Evolutionary conservation across 106 monocot genomes (phyloP).

Genomic region (Apostasia ramifera): DNA sequence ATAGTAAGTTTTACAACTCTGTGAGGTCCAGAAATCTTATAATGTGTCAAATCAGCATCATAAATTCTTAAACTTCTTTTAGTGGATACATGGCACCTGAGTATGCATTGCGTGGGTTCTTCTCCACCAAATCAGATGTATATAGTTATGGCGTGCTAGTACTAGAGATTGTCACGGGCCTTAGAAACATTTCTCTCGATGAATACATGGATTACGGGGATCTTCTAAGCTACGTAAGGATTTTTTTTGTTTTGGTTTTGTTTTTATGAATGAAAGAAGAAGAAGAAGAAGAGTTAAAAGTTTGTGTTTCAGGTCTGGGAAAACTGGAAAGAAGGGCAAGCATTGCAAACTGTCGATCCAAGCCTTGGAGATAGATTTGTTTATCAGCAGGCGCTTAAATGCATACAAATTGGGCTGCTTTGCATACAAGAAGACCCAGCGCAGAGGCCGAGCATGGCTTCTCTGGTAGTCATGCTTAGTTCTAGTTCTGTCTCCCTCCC

Average conservation of each 20-base stretch:
- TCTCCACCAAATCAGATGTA: slow-evolving; percentile 14
- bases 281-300: not conserved
- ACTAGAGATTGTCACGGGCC: slow-evolving; percentile 9
- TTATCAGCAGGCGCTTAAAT: slow-evolving; percentile 27
- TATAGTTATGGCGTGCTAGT: slow-evolving; percentile 13
- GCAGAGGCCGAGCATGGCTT: slow-evolving; percentile 53
- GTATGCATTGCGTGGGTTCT: slow-evolving; percentile 6
- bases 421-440: slow-evolving; percentile 50
- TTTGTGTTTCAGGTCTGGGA: slow-evolving; percentile 8
- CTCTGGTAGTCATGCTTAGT: slow-evolving; percentile 29
- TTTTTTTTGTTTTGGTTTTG: not conserved
- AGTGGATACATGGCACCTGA: slow-evolving; percentile 15
- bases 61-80: too few relatives aligned
- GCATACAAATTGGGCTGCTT: slow-evolving; percentile 42
- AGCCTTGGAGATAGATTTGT: slow-evolving; percentile 23
- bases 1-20: not conserved
- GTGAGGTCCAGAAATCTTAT: not conserved
- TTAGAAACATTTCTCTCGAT: slow-evolving; percentile 1
- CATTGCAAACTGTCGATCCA: slow-evolving; percentile 36
- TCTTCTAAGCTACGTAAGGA: slow-evolving; percentile 6
- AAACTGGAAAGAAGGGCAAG: slow-evolving; percentile 1
- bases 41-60: too few relatives aligned
- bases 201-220: not conserved
- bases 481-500: not conserved
- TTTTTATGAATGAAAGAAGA: too few relatives aligned